phyloP scores from a whole-genome alignment of 768 basidiomycete species.

The Kwoniella dejecticola region DNA sequence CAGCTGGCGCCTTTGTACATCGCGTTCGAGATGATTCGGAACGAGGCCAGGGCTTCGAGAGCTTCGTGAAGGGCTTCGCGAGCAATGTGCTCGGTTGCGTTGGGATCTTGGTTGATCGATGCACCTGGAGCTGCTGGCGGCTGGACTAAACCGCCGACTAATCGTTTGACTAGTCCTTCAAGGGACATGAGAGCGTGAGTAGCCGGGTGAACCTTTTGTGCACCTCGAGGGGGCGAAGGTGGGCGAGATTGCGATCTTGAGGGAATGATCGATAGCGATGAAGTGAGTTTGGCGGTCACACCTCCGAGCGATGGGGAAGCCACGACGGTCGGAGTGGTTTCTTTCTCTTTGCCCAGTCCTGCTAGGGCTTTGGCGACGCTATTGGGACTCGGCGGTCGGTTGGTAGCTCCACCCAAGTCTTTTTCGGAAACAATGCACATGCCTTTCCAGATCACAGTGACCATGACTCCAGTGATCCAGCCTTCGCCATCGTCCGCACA shows the following conservation, averaged over 20 bases:
- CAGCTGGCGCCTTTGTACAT: constrained; percentile 29
- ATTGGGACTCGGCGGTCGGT: constrained; percentile 48
- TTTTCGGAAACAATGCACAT: constrained; percentile 48
- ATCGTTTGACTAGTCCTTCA: constrained; percentile 50
- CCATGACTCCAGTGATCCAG: constrained; percentile 54
- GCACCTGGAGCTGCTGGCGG: constrained; percentile 22
- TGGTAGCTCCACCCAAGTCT: constrained; percentile 22
- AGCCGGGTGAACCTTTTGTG: constrained; percentile 28
- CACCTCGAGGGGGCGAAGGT: constrained; percentile 46
- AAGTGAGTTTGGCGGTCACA: constrained; percentile 48
- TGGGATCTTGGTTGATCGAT: constrained; percentile 28
- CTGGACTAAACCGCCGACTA: constrained; percentile 47
- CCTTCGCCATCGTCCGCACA: constrained; percentile 54
- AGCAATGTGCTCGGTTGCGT: constrained; percentile 49
- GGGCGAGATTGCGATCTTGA: constrained; percentile 52
- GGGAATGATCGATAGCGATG: constrained; percentile 47
- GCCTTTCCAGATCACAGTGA: constrained; percentile 55
- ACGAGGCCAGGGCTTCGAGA: constrained; percentile 50
- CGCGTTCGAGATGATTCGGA: constrained; percentile 42
- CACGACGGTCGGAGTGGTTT: constrained; percentile 23
- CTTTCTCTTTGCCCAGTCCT: constrained; percentile 42
- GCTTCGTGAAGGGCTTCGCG: constrained; percentile 54
- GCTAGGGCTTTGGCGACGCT: constrained; percentile 46
- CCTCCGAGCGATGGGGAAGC: constrained; percentile 31
- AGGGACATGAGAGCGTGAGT: constrained; percentile 50